Evolutionary conservation across 495 filamentous ascomycete genomes (phyloP), one percentile per base, ranked within the genome.

Genomic region (Umbilicaria muhlenbergii): DNA sequence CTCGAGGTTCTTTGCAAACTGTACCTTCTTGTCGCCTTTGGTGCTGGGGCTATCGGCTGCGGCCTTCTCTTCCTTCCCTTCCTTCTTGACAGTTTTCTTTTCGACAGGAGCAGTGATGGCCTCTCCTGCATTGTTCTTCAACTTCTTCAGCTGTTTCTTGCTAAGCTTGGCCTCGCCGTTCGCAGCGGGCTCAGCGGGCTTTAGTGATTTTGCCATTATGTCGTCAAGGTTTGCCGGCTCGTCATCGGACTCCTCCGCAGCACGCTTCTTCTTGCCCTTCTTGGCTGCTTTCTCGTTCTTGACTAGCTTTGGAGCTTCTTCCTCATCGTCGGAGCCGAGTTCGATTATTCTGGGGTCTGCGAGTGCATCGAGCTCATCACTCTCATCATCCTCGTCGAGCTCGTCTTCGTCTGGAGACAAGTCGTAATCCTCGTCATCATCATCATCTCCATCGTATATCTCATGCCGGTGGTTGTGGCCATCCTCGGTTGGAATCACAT

Each of bases 111-210:
- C 71, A 16, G 61, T 54, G 10, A 64, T 58, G 37, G 89, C 78
- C 49, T 93, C 78, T 38, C 89, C 89, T 57, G 88, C 80, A 69
- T 94, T 95, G 69, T 91, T 92, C 80, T 96, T 96, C 16, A 93
- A 71, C 74, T 95, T 99, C 78, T 99, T 96, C 54, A 80, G 77
- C 62, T 98, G 85, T 70, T 94, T 96, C 75, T 96, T 94, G 73
- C 78, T 89, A 41, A 92, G 71, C 54, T 67, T 70, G 37, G 63
- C 56, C 46, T 77, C 74, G 50, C 67, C 72, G 55, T 80, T 81
- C 48, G 73, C 64, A 46, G 70, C 66, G 8, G 68, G 56, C 48
- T 66, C 64, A 42, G 62, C 58, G 40, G 66, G 55, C 59, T 77
- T 77, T 45, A 67, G 49, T n/a, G 65, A 62, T 63, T 92, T 86